Base-by-base conservation (phyloP, 306 rosid genomes). In the Ochetophila trinervis region DNA sequence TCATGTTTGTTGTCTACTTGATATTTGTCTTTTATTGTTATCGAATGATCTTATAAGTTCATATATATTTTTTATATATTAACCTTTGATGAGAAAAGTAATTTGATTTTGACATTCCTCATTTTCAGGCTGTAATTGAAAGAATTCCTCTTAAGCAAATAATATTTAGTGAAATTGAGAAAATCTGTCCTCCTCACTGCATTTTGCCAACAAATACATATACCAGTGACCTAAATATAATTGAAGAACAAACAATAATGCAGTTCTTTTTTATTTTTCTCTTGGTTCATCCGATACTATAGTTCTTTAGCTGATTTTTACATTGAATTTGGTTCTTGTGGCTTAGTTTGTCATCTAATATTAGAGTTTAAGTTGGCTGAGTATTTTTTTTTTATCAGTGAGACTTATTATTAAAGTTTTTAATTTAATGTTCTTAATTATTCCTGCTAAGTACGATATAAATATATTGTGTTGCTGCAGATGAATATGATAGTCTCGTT, bases 71-170 rank as follows among this genome's bases (percentile, higher is more conserved):
- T 16, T 32, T 23, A 53, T 62, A 19, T 55, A 4, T 63, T 23
- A 22, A 30, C 13, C 53, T 30, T 63, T 57, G 35, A 45, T 50
- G 20, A 68, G 67, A 47, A 60, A 71, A 72, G 49, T 48, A 58
- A 58, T 37, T 61, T 74, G 48, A 67, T 21, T 14, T 60, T 51
- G 19, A n/a, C 63, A 61, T 60, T 17, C 30, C 54, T 71, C 66
- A n/a, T 73, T 66, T 80, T 82, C 76, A 94, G 97, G 99, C 99
- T 74, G 97, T 80, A 52, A 79, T 90, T 77, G 99, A 94, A 77
- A 94, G 71, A 37, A 56, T 94, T 65, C 76, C 91, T 61, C 91
- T 90, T 45, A 94, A 90, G 76, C 97, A 90, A 80, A 52, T 78
- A 62, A 90, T 94, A 66, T 94, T 94, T 78, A 78, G 84, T 66